Base-by-base conservation (phyloP, 2,329 filamentous ascomycete genomes). In the Penicillium polonicum region DNA sequence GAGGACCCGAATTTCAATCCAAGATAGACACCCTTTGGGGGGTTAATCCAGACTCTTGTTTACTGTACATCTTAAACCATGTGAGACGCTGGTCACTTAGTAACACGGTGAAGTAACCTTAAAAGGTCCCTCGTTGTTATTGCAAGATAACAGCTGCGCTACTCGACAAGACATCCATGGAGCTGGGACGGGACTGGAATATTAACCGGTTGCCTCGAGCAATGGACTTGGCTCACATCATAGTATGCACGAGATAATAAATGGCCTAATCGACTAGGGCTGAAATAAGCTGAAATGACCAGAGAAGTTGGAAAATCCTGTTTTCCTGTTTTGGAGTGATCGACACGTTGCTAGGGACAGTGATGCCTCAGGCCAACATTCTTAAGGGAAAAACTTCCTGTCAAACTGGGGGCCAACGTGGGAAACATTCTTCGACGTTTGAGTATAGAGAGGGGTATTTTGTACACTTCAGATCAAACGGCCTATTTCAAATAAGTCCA, bases 361-460 rank as follows among this genome's bases (percentile, higher is more conserved):
- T 13, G n/a, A 12, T 43, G 38, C 49, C 49, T 52, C 39, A 52
- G 49, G 49, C 49, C 49, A 35, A 12, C 39, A 52, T 52, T 52
- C 6, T 17, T 42, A 33, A 41, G 5, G 8, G 38, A 52, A 52
- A 52, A 52, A 25, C 19, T 33, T 41, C 39, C 48, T 29, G 36
- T 42, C 35, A 29, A 50, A 33, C 5, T 21, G 25, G 12, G 17
- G 39, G 38, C 13, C 43, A 46, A 46, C 44, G 49, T 31, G 36
- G 35, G 48, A 46, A 29, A 52, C 49, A 52, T 52, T 52, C 50
- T 36, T 52, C 15, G 13, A 21, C 25, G 4, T n/a, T 39, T 33
- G 12, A 17, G 33, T 17, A 35, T 35, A 33, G n/a, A 9, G 9
- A 6, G 19, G 15, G 2, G 10, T 0, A 15, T 2, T 29, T 10